Conservation (phyloP, 2,329 filamentous ascomycete species). For the Aspergillus quadrilineatus region DNA sequence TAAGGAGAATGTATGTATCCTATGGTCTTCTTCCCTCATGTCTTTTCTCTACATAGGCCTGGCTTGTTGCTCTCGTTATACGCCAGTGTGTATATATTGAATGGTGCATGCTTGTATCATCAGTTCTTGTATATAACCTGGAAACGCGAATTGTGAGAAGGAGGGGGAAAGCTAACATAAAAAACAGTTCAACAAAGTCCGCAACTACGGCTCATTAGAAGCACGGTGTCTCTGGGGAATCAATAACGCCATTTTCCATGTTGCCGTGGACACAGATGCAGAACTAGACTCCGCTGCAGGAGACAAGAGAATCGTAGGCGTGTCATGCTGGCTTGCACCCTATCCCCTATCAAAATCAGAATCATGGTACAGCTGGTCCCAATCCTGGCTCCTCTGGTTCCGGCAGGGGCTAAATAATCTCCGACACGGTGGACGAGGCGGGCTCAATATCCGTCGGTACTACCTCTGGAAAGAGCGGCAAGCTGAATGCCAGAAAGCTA, state of each 20-base stretch:
- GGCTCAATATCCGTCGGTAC: conserved; percentile 65
- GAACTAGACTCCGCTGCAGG: neutral
- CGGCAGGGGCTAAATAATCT: conserved; percentile 66
- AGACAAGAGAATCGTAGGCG: conserved; percentile 56
- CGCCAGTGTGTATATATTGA: too few relatives aligned
- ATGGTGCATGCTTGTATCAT: too few relatives aligned
- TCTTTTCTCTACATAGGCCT: neutral
- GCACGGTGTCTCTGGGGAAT: conserved; percentile 72
- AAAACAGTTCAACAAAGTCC: conserved; percentile 56
- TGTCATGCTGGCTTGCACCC: conserved; percentile 72
- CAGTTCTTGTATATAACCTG: too few relatives aligned
- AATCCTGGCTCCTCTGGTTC: conserved; percentile 63
- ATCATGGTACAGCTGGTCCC: conserved; percentile 64
- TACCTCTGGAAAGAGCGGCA: conserved; percentile 74
- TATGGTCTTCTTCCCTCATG: conserved; percentile 49
- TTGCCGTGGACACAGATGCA: conserved; percentile 59
- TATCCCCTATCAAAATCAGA: conserved; percentile 49
- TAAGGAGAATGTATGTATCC: conserved; percentile 8
- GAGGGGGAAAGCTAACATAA: neutral
- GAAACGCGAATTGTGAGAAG: too few relatives aligned
- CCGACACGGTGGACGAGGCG: conserved; percentile 63
- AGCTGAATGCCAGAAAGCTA: conserved; percentile 58
- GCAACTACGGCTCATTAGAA: conserved; percentile 63
- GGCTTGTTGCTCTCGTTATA: too few relatives aligned
- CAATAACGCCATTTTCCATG: conserved; percentile 68